A percentile compares a stretch with the other conserved stretches of the same genome.
phyloP scores from a whole-genome alignment of 2,329 filamentous ascomycete species.

The Alternaria gaisen region DNA sequence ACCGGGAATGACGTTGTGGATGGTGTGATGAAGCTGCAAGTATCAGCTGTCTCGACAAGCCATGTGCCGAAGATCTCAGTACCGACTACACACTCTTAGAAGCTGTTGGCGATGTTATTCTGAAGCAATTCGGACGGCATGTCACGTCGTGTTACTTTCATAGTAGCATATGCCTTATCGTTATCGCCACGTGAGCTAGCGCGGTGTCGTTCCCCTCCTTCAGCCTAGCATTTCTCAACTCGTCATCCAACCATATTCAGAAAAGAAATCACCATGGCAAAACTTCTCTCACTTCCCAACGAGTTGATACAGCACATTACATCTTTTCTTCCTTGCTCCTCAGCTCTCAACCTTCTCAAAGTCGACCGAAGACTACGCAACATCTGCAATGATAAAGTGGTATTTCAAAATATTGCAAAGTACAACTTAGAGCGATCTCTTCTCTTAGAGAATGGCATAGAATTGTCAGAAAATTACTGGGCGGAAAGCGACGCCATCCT shows the following conservation, averaged over 20 bases:
- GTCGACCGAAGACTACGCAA: slow-evolving; percentile 22
- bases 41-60: neutral
- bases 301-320: slow-evolving; percentile 35
- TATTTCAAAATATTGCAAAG: slow-evolving; percentile 28
- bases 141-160: neutral
- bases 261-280: neutral
- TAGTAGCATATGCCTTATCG: neutral
- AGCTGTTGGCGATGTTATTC: neutral
- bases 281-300: slow-evolving; percentile 20
- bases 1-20: neutral
- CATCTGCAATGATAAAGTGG: slow-evolving; percentile 26
- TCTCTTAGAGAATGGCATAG: neutral
- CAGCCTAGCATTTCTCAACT: neutral
- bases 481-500: slow-evolving; percentile 17
- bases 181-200: slow-evolving; percentile 8
- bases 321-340: slow-evolving; percentile 27
- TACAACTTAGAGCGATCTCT: neutral
- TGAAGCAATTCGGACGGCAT: neutral
- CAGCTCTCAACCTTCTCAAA: slow-evolving; percentile 20
- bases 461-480: slow-evolving; percentile 9
- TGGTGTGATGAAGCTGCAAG: neutral
- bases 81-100: neutral
- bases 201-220: neutral
- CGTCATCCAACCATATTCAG: neutral
- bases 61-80: neutral